Percentiles rank a stretch among this genome's conserved stretches.
Conservation (phyloP, 805 yeast species). For the Schwanniomyces polymorphus region DNA sequence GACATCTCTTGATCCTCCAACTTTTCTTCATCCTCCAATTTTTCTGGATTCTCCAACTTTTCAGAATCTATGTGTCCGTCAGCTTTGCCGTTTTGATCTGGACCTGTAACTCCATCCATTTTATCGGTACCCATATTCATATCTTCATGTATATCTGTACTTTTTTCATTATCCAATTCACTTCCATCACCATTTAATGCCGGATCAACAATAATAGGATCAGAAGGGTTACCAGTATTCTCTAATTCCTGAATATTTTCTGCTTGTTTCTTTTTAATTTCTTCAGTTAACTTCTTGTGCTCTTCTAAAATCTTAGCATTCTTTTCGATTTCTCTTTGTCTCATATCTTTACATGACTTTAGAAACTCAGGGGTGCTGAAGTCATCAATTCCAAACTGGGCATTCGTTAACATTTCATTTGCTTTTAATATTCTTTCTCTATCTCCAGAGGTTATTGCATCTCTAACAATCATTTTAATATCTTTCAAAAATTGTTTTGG, state of each 20-base stretch:
- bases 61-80: background rate
- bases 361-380: slow-evolving; percentile 70
- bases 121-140: too few species aligned
- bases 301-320: slow-evolving; percentile 44
- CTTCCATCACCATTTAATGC: background rate
- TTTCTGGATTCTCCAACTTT: too few species aligned
- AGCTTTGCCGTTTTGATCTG: slow-evolving; percentile 1
- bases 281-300: slow-evolving; percentile 26
- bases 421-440: slow-evolving; percentile 81
- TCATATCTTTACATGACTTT: slow-evolving; percentile 72
- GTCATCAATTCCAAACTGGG: slow-evolving; percentile 94
- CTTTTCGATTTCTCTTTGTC: slow-evolving; percentile 61
- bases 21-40: too few species aligned
- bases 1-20: background rate
- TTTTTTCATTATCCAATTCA: slow-evolving; percentile 1
- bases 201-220: too few species aligned
- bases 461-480: slow-evolving; percentile 78
- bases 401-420: slow-evolving; percentile 94
- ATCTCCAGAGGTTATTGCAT: slow-evolving; percentile 72
- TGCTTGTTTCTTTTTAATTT: slow-evolving; percentile 15
- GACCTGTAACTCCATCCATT: slow-evolving; percentile 7
- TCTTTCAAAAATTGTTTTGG: slow-evolving; percentile 89
- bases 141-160: background rate
- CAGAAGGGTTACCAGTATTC: background rate
- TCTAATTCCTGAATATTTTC: slow-evolving; percentile 3